These are phyloP conservation scores for Botrytis hyacinthi DNA, from an alignment of 2,329 filamentous ascomycete species.

Conservation along the genomic window DNA sequence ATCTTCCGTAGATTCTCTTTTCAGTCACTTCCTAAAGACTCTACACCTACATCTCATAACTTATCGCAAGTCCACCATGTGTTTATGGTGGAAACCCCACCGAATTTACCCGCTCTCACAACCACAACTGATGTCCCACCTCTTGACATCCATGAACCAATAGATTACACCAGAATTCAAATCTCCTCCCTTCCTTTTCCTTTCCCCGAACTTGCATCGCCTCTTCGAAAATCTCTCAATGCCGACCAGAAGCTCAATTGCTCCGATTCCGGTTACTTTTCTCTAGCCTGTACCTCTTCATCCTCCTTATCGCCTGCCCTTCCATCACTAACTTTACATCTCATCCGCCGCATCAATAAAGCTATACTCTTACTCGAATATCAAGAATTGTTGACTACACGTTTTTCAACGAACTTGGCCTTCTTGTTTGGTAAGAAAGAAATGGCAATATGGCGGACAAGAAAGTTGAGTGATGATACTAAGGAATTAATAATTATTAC, in stretches of 20 bases:
- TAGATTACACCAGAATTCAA: slow-evolving; percentile 20
- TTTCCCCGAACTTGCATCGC: slow-evolving; percentile 1
- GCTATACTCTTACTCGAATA: slow-evolving; percentile 11
- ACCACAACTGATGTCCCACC: slow-evolving; percentile 7
- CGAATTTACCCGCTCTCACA: neutral
- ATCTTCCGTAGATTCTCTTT: slow-evolving; percentile 12
- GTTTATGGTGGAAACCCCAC: slow-evolving; percentile 1
- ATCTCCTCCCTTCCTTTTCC: slow-evolving; percentile 1
- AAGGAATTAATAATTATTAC: slow-evolving; percentile 18
- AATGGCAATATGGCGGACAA: slow-evolving; percentile 16
- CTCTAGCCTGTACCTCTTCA: neutral
- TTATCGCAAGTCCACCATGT: neutral
- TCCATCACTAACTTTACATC: slow-evolving; percentile 1
- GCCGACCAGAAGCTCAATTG: slow-evolving; percentile 9
- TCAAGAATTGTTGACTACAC: slow-evolving; percentile 17
- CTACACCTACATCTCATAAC: neutral
- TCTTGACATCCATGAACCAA: slow-evolving; percentile 8
- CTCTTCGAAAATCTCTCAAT: slow-evolving; percentile 6
- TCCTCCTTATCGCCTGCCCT: neutral
- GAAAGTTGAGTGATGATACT: slow-evolving; percentile 16
- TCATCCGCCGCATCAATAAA: slow-evolving; percentile 14
- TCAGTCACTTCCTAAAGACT: slow-evolving; percentile 2
- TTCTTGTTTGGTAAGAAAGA: slow-evolving; percentile 20
- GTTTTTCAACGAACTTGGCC: slow-evolving; percentile 16
- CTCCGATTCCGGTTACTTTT: slow-evolving; percentile 18